Evolutionary conservation across 805 yeast species (phyloP).

Genomic region (Barnettozyma californica): DNA sequence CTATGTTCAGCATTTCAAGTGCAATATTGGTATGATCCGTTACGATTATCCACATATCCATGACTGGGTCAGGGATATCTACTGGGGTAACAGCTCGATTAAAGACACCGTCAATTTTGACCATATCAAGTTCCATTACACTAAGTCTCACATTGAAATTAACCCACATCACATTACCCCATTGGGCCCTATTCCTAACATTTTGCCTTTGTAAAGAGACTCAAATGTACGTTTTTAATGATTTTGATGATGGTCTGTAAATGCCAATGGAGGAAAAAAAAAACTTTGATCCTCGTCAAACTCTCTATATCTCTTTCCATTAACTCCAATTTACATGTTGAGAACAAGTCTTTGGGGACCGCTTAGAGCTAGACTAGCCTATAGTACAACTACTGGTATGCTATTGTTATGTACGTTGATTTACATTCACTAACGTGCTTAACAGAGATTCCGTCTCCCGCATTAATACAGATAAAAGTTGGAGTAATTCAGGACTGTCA

Average conservation of each 20-base stretch:
- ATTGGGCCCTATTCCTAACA: slow-evolving; percentile 79
- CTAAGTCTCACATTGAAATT: slow-evolving; percentile 73
- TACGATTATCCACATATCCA: slow-evolving; percentile 71
- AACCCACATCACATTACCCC: slow-evolving; percentile 86
- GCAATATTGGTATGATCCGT: slow-evolving; percentile 80
- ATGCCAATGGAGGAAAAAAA: no score
- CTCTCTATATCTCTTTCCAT: background rate
- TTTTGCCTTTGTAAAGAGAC: slow-evolving; percentile 37
- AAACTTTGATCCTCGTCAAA: background rate
- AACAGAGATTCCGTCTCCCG: slow-evolving; percentile 11
- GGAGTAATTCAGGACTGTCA: slow-evolving; percentile 44
- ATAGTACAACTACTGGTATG: background rate
- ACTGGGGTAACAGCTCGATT: slow-evolving; percentile 74
- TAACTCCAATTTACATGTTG: background rate
- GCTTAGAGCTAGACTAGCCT: background rate
- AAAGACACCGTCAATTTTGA: slow-evolving; percentile 77
- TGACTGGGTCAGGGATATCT: slow-evolving; percentile 75
- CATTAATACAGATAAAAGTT: slow-evolving; percentile 33
- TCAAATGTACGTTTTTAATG: background rate
- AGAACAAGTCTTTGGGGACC: background rate
- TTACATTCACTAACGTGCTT: background rate
- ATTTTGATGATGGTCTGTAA: background rate
- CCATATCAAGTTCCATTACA: slow-evolving; percentile 89
- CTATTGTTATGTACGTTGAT: no score
- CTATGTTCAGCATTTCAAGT: slow-evolving; percentile 92